Conservation (phyloP, 345 rosid species). For the Bruguiera sexangula region DNA sequence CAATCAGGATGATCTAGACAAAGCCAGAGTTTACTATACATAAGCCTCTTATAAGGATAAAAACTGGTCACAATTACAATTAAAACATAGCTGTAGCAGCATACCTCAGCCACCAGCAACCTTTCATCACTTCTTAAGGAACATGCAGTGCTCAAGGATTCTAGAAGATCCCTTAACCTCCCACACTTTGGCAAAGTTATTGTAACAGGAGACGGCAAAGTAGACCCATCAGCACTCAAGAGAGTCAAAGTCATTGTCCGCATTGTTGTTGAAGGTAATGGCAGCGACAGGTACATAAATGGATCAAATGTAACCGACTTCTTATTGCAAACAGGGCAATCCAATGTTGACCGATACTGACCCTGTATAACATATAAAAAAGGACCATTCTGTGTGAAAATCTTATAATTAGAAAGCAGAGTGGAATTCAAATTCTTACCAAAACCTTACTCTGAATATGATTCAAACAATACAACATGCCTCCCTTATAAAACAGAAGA, state of each 20-base stretch:
- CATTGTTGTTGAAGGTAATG: constrained; percentile 25
- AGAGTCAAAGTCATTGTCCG: constrained; percentile 27
- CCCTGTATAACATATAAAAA: constrained; percentile 19
- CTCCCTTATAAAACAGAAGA: neutral
- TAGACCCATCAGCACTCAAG: constrained; percentile 19
- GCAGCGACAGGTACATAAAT: constrained; percentile 26
- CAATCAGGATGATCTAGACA: neutral
- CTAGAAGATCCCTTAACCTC: constrained; percentile 25
- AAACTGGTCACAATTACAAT: neutral
- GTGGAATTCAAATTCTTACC: neutral
- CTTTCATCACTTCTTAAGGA: constrained; percentile 24
- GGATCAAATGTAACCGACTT: constrained; percentile 27
- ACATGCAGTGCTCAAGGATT: constrained; percentile 21
- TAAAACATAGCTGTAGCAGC: constrained; percentile 4
- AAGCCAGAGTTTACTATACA: neutral
- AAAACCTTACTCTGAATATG: neutral
- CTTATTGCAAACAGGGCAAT: constrained; percentile 21
- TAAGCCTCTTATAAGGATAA: neutral
- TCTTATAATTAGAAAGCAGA: neutral
- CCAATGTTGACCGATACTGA: constrained; percentile 20
- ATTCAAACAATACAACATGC: neutral
- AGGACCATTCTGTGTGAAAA: no score
- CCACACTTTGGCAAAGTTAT: constrained; percentile 25
- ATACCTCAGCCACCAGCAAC: constrained; percentile 23
- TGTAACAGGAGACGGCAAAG: constrained; percentile 19